These are phyloP conservation scores for Globisporangium mamillatum DNA, from an alignment of 352 stramenopile species.

Conservation along the genomic window DNA sequence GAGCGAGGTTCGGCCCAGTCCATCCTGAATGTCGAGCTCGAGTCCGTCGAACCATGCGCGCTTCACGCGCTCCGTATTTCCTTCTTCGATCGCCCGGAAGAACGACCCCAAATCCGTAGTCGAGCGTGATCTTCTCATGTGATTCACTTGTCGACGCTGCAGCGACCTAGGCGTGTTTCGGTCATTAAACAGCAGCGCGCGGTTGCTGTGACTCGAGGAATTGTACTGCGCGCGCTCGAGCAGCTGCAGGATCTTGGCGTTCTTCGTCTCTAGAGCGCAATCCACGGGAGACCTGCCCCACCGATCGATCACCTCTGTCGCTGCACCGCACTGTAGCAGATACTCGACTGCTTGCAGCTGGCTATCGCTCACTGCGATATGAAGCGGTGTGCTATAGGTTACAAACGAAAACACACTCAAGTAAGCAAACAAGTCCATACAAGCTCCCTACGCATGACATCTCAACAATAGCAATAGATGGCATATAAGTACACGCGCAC, in stretches of 20 bases:
- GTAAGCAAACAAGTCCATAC: background rate
- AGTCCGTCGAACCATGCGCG: slow-evolving; percentile 64
- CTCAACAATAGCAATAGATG: background rate
- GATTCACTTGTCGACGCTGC: slow-evolving; percentile 10
- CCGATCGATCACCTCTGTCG: slow-evolving; percentile 50
- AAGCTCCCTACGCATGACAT: background rate
- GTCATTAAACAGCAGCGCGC: slow-evolving; percentile 21
- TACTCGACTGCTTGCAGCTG: slow-evolving; percentile 58
- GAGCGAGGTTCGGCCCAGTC: slow-evolving; percentile 55
- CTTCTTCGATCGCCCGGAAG: slow-evolving; percentile 55
- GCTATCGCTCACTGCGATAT: slow-evolving; percentile 71
- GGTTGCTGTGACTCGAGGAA: slow-evolving; percentile 15
- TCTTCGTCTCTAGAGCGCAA: slow-evolving; percentile 53
- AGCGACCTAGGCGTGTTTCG: background rate
- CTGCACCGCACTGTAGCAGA: slow-evolving; percentile 56
- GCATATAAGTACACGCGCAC: background rate
- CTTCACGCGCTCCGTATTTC: slow-evolving; percentile 78
- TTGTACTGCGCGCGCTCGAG: slow-evolving; percentile 39
- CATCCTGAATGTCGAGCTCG: slow-evolving; percentile 58
- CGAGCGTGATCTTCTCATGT: slow-evolving; percentile 27
- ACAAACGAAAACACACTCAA: background rate
- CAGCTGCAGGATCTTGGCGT: slow-evolving; percentile 44
- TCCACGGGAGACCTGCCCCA: slow-evolving; percentile 72
- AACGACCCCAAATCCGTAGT: slow-evolving; percentile 43
- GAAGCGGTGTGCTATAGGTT: slow-evolving; percentile 54